Conservation (phyloP, 352 stramenopile genomes). For the Blastocystis hominis region DNA sequence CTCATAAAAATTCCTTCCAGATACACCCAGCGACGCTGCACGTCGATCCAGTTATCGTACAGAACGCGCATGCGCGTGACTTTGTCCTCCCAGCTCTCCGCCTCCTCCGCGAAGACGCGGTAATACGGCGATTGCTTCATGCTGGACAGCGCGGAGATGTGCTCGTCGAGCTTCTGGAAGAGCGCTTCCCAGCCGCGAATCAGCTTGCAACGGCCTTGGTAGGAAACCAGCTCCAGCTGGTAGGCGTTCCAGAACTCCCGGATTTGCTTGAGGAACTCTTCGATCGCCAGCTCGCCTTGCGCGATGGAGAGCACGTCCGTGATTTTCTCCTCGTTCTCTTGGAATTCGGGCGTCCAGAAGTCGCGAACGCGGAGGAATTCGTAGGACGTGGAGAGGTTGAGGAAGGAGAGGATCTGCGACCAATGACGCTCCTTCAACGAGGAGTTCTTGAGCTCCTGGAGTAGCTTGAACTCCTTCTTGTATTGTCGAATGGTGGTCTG, state of each 20-base stretch:
- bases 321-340: conserved; percentile 83
- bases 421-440: conserved; percentile 95
- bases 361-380: conserved; percentile 86
- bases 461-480: conserved; percentile 79
- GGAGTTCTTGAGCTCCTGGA: conserved; percentile 94
- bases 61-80: conserved; percentile 87
- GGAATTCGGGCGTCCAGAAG: conserved; percentile 89
- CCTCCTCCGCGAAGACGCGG: conserved; percentile 89
- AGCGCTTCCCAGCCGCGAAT: conserved; percentile 97
- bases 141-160: conserved; percentile 88
- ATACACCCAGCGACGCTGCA: conserved; percentile 98
- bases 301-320: conserved; percentile 88
- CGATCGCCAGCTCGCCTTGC: conserved; percentile 97
- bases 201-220: conserved; percentile 84
- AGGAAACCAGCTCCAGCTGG: conserved; percentile 79
- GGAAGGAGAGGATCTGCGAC: conserved; percentile 85
- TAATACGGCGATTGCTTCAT: conserved; percentile 99
- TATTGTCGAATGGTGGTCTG: conserved; percentile 82
- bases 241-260: conserved; percentile 78
- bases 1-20: conserved; percentile 92
- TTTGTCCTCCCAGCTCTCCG: conserved; percentile 90
- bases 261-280: conserved; percentile 92
- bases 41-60: conserved; percentile 97
- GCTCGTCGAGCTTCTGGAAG: conserved; percentile 97
- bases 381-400: conserved; percentile 82